phyloP scores from a whole-genome alignment of 257 asterid genomes.

The Dorcoceras hygrometricum region DNA sequence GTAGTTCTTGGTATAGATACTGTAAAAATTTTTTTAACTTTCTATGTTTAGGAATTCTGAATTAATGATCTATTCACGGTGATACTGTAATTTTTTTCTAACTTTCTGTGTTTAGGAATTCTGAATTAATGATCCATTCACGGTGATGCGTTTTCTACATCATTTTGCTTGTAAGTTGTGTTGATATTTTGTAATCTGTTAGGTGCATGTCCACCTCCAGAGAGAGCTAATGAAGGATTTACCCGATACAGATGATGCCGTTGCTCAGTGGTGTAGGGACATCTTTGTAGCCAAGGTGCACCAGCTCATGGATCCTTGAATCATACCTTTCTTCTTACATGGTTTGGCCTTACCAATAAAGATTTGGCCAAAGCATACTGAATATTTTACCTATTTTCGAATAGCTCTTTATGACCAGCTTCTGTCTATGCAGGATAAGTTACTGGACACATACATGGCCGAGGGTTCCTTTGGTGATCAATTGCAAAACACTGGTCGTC shows the following conservation, averaged over 20 bases:
- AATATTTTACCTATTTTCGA: not conserved
- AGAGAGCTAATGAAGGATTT: slow-evolving; percentile 76
- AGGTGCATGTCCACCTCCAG: slow-evolving; percentile 90
- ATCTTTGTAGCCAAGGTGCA: slow-evolving; percentile 71
- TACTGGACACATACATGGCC: slow-evolving; percentile 69
- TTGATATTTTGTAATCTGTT: slow-evolving; percentile 24
- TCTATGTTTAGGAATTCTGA: not conserved
- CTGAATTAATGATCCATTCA: not conserved
- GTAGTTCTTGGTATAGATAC: not conserved
- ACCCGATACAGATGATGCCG: slow-evolving; percentile 73
- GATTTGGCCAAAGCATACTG: not conserved
- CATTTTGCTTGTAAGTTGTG: not conserved
- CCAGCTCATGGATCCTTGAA: not conserved
- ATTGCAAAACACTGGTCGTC: slow-evolving; percentile 62
- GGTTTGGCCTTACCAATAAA: slow-evolving; percentile 7
- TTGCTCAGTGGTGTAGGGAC: slow-evolving; percentile 95
- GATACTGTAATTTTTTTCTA: too few relatives aligned
- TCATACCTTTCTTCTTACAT: not conserved
- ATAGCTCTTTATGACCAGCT: slow-evolving; percentile 13
- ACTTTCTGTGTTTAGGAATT: not conserved
- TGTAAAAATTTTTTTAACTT: too few relatives aligned
- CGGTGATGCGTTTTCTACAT: not conserved
- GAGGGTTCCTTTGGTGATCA: slow-evolving; percentile 66
- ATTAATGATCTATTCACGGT: not conserved
- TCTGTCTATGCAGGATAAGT: slow-evolving; percentile 52